A percentile compares a stretch with the other conserved stretches of the same genome.
These are phyloP conservation scores for Blastocystis sp. DNA, from an alignment of 352 stramenopile genomes.

Conservation along the genomic window DNA sequence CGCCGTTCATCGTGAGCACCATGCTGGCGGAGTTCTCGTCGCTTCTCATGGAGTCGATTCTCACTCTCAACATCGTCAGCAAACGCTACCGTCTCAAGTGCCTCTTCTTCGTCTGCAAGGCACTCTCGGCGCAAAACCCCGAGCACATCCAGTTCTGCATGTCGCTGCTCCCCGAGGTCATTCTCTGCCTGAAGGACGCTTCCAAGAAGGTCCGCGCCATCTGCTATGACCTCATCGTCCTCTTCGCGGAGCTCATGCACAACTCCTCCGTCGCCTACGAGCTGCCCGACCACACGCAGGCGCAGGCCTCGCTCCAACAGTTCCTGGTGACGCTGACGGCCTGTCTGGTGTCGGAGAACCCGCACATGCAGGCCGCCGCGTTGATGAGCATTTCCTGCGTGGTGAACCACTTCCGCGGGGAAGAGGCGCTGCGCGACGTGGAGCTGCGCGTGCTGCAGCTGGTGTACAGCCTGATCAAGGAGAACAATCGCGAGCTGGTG, in stretches of 20 bases:
- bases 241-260: conserved; percentile 76
- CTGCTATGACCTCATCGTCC: conserved; percentile 51
- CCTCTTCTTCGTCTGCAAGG: not conserved
- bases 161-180: conserved; percentile 61
- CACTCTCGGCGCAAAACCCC: not conserved
- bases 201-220: conserved; percentile 69
- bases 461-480: conserved; percentile 57
- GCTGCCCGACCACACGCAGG: not conserved
- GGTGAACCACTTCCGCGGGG: conserved; percentile 21
- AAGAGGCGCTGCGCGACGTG: conserved; percentile 60
- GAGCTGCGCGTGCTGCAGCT: conserved; percentile 75
- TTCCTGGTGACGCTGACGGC: conserved; percentile 69
- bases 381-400: conserved; percentile 50
- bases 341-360: conserved; percentile 75
- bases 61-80: conserved; percentile 44
- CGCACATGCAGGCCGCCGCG: conserved; percentile 67
- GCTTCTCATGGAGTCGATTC: conserved; percentile 43
- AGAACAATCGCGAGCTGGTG: conserved; percentile 68
- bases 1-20: not conserved
- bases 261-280: not conserved
- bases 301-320: conserved; percentile 67
- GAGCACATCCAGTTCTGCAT: conserved; percentile 48
- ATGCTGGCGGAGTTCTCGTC: conserved; percentile 17
- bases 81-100: conserved; percentile 57
- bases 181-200: conserved; percentile 70